These are phyloP conservation scores for Coffea canephora DNA, from an alignment of 257 asterid species.

Conservation along the genomic window DNA sequence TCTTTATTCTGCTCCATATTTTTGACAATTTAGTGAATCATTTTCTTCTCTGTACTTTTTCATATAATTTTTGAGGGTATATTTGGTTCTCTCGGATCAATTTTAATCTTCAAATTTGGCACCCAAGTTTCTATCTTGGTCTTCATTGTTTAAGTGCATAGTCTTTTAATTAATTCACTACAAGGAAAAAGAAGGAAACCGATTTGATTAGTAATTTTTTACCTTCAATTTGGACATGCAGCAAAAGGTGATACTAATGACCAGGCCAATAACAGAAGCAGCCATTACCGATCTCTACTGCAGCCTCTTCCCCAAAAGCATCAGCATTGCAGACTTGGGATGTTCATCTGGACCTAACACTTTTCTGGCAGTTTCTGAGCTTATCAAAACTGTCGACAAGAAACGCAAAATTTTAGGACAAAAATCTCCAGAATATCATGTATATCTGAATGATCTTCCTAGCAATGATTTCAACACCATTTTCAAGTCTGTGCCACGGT, in stretches of 20 bases:
- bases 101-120: too few species aligned
- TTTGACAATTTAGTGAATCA: too few species aligned
- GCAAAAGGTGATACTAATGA: conserved; percentile 30
- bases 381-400: conserved; percentile 13
- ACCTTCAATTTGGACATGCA: not conserved
- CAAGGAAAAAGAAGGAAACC: not conserved
- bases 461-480: conserved; percentile 65
- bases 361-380: conserved; percentile 20
- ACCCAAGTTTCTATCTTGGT: too few species aligned
- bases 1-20: too few species aligned
- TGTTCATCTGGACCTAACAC: conserved; percentile 72
- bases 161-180: too few species aligned
- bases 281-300: conserved; percentile 23
- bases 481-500: conserved; percentile 37
- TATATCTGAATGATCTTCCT: conserved; percentile 61
- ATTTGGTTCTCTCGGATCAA: too few species aligned
- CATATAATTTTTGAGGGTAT: too few species aligned
- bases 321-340: conserved; percentile 64
- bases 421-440: conserved; percentile 42
- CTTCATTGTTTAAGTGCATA: not conserved
- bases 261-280: conserved; percentile 28
- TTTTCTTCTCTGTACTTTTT: too few species aligned
- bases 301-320: conserved; percentile 16
- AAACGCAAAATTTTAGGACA: conserved; percentile 16
- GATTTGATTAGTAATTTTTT: not conserved